A percentile compares a stretch with the other conserved stretches of the same genome.
Evolutionary conservation across 495 filamentous ascomycete species (phyloP).

Genomic region (Penicillium lagena): DNA sequence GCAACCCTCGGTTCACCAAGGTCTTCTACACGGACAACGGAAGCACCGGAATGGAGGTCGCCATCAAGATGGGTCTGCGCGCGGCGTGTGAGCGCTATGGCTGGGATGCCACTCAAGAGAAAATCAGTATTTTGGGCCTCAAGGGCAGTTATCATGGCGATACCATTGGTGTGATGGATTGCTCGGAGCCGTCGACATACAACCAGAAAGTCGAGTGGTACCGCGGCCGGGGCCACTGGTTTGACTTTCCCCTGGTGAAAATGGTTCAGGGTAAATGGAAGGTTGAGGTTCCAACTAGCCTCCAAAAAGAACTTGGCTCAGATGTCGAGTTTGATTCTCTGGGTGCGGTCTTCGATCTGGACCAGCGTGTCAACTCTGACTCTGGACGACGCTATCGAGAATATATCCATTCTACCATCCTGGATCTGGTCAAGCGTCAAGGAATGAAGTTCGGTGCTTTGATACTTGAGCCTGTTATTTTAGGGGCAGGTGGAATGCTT

Average conservation of each 20-base stretch:
- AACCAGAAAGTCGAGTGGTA: slow-evolving; percentile 81
- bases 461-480: slow-evolving; percentile 67
- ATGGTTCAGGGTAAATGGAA: slow-evolving; percentile 58
- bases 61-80: slow-evolving; percentile 70
- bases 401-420: slow-evolving; percentile 50
- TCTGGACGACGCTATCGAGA: slow-evolving; percentile 43
- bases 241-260: slow-evolving; percentile 63
- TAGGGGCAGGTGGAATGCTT: slow-evolving; percentile 74
- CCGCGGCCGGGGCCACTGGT: slow-evolving; percentile 65
- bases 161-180: slow-evolving; percentile 78
- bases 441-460: slow-evolving; percentile 66
- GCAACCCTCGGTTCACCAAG: slow-evolving; percentile 54
- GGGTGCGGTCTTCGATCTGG: slow-evolving; percentile 54
- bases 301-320: slow-evolving; percentile 40
- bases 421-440: slow-evolving; percentile 39
- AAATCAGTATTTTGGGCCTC: slow-evolving; percentile 61
- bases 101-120: slow-evolving; percentile 47
- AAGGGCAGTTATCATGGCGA: slow-evolving; percentile 77
- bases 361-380: slow-evolving; percentile 33
- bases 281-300: slow-evolving; percentile 45
- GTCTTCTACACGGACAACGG: slow-evolving; percentile 79
- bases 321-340: slow-evolving; percentile 43
- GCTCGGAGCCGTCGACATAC: slow-evolving; percentile 61
- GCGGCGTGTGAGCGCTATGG: slow-evolving; percentile 57
- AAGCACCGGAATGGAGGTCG: slow-evolving; percentile 73